Base-by-base conservation (phyloP, 2,329 filamentous ascomycete genomes). In the Lachnellula hyalina region DNA sequence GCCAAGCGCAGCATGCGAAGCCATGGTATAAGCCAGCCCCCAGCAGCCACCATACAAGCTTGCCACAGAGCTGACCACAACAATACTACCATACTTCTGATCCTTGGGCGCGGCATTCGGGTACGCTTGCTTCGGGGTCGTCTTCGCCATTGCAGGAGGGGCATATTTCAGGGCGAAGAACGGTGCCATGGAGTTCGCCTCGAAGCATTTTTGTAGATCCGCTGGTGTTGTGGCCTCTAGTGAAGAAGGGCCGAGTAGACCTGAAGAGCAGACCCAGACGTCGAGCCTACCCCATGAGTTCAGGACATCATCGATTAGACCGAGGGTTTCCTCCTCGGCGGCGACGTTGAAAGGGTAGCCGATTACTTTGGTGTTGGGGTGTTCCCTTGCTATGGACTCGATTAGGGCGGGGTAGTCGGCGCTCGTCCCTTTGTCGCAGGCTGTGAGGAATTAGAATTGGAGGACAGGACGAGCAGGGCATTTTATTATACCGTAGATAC, bases 81-180 rank as follows among this genome's bases (percentile, higher is more conserved):
- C 76, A 55, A 85, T 84, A 59, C 76, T 80, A 2, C 82, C 82
- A 63, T 85, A 85, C n/a, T 74, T 72, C 48, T 77, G 74, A 60
- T 78, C 77, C 63, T 85, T 85, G 0, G 80, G 79, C 12, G 80
- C 78, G 0, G 83, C 82, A 61, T 85, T 85, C 0, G 79, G 74
- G 62, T 86, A 85, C 44, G 77, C 75, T 58, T 79, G 69, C 57
- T 69, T 78, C 0, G 76, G 73, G 0, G 78, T 78, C 6, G 77
- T 76, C 65, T 85, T 85, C 17, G 71, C 75, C 83, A 86, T 85
- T 1, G 83, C 83, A 2, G 81, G 77, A 0, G 82, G 81, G 0
- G 81, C 81, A 62, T 85, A 84, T 66, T 85, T 85, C 58, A 85
- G 73, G 1, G 82, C 82, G 61, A 83, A 84, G 72, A 86, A 85